Conservation (phyloP, 352 stramenopile genomes). For the Phytopythium kandeliae region DNA sequence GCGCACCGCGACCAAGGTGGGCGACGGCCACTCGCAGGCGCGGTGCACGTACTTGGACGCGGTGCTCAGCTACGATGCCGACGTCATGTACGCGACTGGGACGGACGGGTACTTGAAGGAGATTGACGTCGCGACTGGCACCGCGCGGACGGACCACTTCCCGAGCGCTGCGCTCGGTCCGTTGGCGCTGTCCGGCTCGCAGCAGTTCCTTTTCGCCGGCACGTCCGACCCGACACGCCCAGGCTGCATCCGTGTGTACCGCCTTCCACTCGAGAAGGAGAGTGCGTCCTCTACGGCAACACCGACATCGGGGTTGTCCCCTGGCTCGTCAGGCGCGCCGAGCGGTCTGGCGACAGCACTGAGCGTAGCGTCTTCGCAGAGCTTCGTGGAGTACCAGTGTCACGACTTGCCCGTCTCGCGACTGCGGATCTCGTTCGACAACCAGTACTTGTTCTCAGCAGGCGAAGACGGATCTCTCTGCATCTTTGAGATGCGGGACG, state of each 20-base stretch:
- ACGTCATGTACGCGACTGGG: conserved; percentile 86
- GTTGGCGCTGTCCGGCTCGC: conserved; percentile 73
- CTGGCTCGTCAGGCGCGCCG: conserved; percentile 2
- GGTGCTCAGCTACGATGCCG: conserved; percentile 48
- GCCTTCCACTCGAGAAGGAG: conserved; percentile 64
- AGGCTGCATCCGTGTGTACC: conserved; percentile 69
- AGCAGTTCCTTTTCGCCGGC: conserved; percentile 88
- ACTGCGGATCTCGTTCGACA: conserved; percentile 80
- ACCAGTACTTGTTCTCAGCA: conserved; percentile 90
- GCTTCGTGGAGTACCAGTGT: conserved; percentile 69
- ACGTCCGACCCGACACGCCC: conserved; percentile 66
- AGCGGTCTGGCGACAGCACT: not conserved
- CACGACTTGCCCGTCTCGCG: conserved; percentile 74
- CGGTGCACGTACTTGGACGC: conserved; percentile 69
- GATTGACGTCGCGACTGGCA: conserved; percentile 73
- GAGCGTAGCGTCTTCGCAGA: conserved; percentile 2
- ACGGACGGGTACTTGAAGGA: conserved; percentile 88
- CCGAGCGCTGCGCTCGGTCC: conserved; percentile 51
- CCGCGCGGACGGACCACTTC: conserved; percentile 52
- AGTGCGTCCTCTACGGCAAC: not conserved
- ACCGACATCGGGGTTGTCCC: conserved; percentile 8
- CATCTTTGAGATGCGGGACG: conserved; percentile 86
- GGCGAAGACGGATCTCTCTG: conserved; percentile 89
- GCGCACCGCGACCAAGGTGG: conserved; percentile 62
- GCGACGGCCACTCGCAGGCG: conserved; percentile 72